These are phyloP conservation scores for Cercospora canescens DNA, from an alignment of 2,329 filamentous ascomycete genomes.

Conservation along the genomic window DNA sequence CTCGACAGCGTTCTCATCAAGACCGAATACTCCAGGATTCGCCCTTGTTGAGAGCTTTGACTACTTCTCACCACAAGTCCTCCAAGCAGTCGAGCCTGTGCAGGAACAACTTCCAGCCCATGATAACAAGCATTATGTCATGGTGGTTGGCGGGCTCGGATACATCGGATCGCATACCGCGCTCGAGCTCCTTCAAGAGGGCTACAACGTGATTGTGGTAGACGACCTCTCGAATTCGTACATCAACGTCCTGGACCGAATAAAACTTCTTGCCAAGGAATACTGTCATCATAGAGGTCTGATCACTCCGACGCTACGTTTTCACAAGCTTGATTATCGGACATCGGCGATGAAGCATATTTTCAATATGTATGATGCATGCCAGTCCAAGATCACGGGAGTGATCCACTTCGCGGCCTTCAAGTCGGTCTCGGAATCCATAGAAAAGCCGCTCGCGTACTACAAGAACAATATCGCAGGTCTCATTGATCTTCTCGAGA, in stretches of 20 bases:
- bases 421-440: constrained; percentile 67
- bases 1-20: constrained; percentile 1
- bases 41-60: constrained; percentile 2
- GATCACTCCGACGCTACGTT: constrained; percentile 46
- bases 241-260: constrained; percentile 39
- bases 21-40: constrained; percentile 2
- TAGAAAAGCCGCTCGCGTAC: constrained; percentile 61
- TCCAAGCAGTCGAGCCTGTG: constrained; percentile 4
- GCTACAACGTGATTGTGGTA: constrained; percentile 54
- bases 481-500: constrained; percentile 59
- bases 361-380: constrained; percentile 43
- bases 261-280: constrained; percentile 38
- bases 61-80: constrained; percentile 2
- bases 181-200: constrained; percentile 55
- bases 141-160: constrained; percentile 47
- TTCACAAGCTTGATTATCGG: constrained; percentile 52
- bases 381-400: constrained; percentile 56
- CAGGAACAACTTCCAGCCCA: constrained; percentile 5
- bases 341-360: constrained; percentile 44
- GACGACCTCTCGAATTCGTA: constrained; percentile 49
- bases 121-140: constrained; percentile 38
- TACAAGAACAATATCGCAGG: constrained; percentile 69
- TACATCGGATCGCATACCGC: constrained; percentile 55
- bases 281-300: constrained; percentile 40
- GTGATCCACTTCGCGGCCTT: constrained; percentile 71